These are phyloP conservation scores for Poteriospumella lacustris DNA, from an alignment of 108 stramenopile genomes.

Conservation along the genomic window DNA sequence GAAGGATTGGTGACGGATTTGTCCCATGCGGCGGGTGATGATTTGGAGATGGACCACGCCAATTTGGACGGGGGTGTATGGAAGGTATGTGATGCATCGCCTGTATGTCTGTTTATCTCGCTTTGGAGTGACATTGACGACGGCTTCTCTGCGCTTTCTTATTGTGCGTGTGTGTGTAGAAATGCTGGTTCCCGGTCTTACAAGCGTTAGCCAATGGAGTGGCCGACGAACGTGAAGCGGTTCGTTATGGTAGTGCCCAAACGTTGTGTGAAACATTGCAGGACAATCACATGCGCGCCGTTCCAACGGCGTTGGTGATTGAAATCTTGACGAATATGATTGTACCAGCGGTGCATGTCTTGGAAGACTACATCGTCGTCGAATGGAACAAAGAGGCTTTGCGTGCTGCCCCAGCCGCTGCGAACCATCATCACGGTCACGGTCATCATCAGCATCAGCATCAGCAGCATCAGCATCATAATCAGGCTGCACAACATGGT, in stretches of 20 bases:
- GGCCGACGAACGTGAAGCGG: neutral
- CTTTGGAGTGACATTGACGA: no score
- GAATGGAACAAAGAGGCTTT: neutral
- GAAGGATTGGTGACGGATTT: neutral
- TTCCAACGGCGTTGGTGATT: neutral
- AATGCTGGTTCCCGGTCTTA: slow-evolving; percentile 18
- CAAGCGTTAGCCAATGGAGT: slow-evolving; percentile 8
- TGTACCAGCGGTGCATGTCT: neutral
- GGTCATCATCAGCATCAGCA: no score
- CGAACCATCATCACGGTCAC: no score
- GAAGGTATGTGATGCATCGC: no score
- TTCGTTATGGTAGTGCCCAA: neutral
- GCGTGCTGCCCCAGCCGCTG: neutral
- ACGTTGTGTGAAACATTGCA: slow-evolving; percentile 4
- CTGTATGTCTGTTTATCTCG: no score
- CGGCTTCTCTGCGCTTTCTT: no score
- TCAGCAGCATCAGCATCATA: no score
- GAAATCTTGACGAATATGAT: neutral
- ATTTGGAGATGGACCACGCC: no score
- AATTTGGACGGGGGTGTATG: no score
- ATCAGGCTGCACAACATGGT: neutral
- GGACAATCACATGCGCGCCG: neutral
- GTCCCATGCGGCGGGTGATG: neutral
- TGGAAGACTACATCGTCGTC: neutral
- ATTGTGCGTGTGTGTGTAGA: neutral